A percentile compares a stretch with the other conserved stretches of the same genome.
phyloP scores from a whole-genome alignment of 305 asterid genomes.

The Rubia peregrina region DNA sequence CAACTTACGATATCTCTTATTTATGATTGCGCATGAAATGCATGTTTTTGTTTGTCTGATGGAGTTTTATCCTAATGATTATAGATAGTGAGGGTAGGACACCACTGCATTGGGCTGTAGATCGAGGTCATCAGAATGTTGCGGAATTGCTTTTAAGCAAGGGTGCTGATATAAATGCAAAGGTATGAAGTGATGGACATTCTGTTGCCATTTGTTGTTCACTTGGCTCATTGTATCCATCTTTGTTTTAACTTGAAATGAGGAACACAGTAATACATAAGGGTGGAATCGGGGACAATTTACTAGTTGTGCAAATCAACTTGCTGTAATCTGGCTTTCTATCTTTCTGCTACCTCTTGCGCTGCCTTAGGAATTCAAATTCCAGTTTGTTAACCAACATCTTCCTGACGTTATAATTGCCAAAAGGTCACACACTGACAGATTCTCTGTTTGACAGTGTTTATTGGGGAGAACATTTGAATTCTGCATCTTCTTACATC shows the following conservation, averaged over 20 bases:
- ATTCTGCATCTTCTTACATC: background rate
- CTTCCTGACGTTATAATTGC: background rate
- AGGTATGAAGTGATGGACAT: slow-evolving; percentile 37
- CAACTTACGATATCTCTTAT: background rate
- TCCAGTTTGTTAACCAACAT: background rate
- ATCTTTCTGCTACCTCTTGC: background rate
- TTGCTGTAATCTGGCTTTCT: background rate
- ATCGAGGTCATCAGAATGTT: slow-evolving; percentile 76
- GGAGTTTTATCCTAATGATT: slow-evolving; percentile 17
- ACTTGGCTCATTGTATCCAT: background rate
- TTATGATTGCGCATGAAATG: background rate
- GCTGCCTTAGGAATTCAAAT: background rate
- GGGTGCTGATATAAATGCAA: slow-evolving; percentile 70
- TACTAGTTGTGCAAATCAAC: background rate
- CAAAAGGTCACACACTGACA: background rate
- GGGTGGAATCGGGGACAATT: background rate
- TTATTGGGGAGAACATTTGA: background rate
- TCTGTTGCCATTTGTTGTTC: background rate
- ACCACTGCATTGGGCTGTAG: slow-evolving; percentile 99
- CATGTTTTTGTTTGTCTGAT: slow-evolving; percentile 8
- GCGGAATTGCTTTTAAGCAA: slow-evolving; percentile 58
- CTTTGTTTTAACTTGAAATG: background rate
- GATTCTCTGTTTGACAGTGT: background rate
- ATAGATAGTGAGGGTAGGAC: slow-evolving; percentile 98
- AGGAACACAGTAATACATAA: background rate